Evolutionary conservation across 2,329 filamentous ascomycete genomes (phyloP).

Genomic region (Madurella mycetomatis): DNA sequence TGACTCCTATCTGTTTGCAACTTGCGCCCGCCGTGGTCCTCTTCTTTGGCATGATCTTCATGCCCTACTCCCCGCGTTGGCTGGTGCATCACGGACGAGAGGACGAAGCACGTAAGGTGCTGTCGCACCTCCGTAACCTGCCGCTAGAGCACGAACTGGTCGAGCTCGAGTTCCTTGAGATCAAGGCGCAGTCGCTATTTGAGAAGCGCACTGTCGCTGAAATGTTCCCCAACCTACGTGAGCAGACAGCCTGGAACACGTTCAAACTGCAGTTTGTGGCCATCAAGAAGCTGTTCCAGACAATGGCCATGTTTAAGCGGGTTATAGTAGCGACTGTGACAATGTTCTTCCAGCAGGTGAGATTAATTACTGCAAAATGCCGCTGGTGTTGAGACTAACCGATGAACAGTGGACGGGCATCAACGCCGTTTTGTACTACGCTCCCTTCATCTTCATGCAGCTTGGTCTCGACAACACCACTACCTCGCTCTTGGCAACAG

Average conservation of each 20-base stretch:
- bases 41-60: conserved; percentile 67
- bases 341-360: conserved; percentile 57
- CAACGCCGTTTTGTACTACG: conserved; percentile 63
- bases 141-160: conserved; percentile 62
- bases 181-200: conserved; percentile 73
- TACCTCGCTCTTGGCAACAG: conserved; percentile 60
- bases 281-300: conserved; percentile 60
- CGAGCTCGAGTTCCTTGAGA: conserved; percentile 74
- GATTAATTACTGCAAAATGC: conserved; percentile 28
- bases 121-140: conserved; percentile 61
- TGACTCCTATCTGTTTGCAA: conserved; percentile 68
- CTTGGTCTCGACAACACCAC: conserved; percentile 54
- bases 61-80: conserved; percentile 77
- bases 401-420: conserved; percentile 43
- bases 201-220: conserved; percentile 67
- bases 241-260: conserved; percentile 57
- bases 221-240: conserved; percentile 60
- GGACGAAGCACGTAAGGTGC: conserved; percentile 58
- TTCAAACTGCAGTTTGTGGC: conserved; percentile 67
- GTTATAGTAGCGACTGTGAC: conserved; percentile 60
- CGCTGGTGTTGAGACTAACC: conserved; percentile 2
- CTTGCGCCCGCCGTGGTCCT: conserved; percentile 63
- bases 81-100: conserved; percentile 67
- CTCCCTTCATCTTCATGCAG: conserved; percentile 64
- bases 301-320: conserved; percentile 61